A percentile compares a stretch with the other conserved stretches of the same genome.
These are phyloP conservation scores for Dactylis glomerata DNA, from an alignment of 176 grass and related monocot species.

Conservation along the genomic window DNA sequence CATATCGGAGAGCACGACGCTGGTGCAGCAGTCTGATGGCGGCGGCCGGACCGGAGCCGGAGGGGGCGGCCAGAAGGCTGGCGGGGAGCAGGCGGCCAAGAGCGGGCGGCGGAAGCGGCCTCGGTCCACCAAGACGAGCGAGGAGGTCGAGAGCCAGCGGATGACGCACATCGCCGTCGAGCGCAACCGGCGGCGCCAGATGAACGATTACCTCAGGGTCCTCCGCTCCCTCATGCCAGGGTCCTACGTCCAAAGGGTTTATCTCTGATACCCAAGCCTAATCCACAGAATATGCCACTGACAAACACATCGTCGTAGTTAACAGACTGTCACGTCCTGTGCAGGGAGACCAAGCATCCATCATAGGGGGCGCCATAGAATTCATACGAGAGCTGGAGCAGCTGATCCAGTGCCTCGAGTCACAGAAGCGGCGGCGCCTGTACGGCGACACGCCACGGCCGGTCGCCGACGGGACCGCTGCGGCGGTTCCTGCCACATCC, in stretches of 20 bases:
- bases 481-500: background rate
- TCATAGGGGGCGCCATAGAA: constrained; percentile 94
- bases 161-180: constrained; percentile 97
- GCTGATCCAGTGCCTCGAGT: constrained; percentile 90
- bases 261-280: background rate
- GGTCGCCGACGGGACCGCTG: constrained; percentile 28
- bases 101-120: constrained; percentile 80
- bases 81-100: constrained; percentile 39
- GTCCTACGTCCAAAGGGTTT: constrained; percentile 85
- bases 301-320: background rate
- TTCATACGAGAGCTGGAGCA: constrained; percentile 94
- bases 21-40: constrained; percentile 31
- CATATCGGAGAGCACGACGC: constrained; percentile 44
- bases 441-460: constrained; percentile 57
- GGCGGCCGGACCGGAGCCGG: no score
- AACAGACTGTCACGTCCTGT: background rate
- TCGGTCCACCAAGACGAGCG: constrained; percentile 54
- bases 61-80: background rate
- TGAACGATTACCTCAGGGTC: constrained; percentile 85
- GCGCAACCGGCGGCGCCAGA: constrained; percentile 73
- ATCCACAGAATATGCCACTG: background rate
- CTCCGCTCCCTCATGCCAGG: constrained; percentile 76
- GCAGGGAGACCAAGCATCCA: constrained; percentile 95
- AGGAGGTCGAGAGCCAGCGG: constrained; percentile 90
- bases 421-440: constrained; percentile 77